Evolutionary conservation across 352 stramenopile species (phyloP), one percentile per base, ranked within the genome.

Genomic region (Phytophthora hibernalis): DNA sequence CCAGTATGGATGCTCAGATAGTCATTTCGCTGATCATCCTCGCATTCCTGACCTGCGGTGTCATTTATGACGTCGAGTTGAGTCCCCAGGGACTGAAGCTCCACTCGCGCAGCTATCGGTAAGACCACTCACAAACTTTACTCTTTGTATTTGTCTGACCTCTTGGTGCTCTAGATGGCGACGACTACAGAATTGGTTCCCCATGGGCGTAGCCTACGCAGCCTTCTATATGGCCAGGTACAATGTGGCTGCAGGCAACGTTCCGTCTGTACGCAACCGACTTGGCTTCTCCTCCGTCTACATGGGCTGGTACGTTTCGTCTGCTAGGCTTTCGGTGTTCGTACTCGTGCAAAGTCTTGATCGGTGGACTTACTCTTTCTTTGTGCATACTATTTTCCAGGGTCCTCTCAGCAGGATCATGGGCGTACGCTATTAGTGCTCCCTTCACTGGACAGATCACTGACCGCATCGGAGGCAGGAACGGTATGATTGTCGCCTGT

Each of bases 221-320:
- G 80, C 82, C 21, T 93, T 93, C 68, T 91, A 93, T 72, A 93
- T 90, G 84, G 80, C 84, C 31, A 72, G 84, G 15, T 93, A 93
- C 63, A 83, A 91, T 43, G 84, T 93, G 13, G 72, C 80, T 22
- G 85, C 84, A 0, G 85, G 85, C 37, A 93, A 93, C 62, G 73
- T 93, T n/a, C 72, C 74, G 33, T 71, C 68, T 0, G 70, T 91
- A 20, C 82, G 82, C 21, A 70, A 81, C 33, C 43, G 76, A 21
- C 64, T 93, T 40, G 71, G 76, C 22, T 90, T 86, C 59, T 87
- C 85, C 9, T 85, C 82, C 13, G 72, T 79, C 24, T 90, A 87
- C 74, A 90, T 91, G 80, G 85, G 82, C 65, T 91, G 85, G 80
- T 89, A 76, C 50, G 70, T 68, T 37, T 42, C 35, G 18, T 9